Base-by-base conservation (phyloP, 1,284 basidiomycete genomes). In the Boletus mariae region DNA sequence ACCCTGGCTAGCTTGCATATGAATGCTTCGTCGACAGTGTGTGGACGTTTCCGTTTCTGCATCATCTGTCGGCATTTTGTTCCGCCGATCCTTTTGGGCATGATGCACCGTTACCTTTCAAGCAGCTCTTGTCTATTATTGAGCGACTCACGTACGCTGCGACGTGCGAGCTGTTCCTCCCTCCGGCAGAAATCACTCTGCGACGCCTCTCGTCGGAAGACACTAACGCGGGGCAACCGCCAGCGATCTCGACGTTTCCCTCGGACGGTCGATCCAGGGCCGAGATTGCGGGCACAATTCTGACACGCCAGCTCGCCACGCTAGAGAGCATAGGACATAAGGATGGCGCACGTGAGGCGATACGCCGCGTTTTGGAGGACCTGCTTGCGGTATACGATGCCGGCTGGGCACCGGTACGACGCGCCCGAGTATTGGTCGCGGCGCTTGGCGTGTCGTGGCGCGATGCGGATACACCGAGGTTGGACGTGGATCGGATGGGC, bases 61-160 rank as follows among this genome's bases (percentile, higher is more conserved):
- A 64, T 9, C 56, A 66, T n/a, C 47, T 53, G 10, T 23, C 50
- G 7, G 20, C 11, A 20, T 64, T 70, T 9, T 67, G 71, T 13
- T 68, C 69, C 1, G 63, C 65, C 49, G 61, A 75, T 50, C 55
- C 64, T 43, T 56, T 67, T 51, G 45, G 66, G 50, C 43, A 65
- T 58, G 69, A 72, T 17, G 51, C 67, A 0, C 73, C 71, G 13
- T 61, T 73, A 26, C 58, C 70, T 3, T 67, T 80, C 29, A 80
- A 76, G 59, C 82, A 85, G 55, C 74, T 89, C 10, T 78, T 73
- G 0, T 66, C 69, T 5, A 75, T 88, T 32, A 60, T 91, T 12
- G 87, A 90, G 56, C 72, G 83, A 23, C 69, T 84, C 20, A 86
- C 87, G 0, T 84, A 84, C 54, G 73, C 87, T 25, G 83, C 80